These are phyloP conservation scores for Xylariomycetidae sp. DNA, from an alignment of 2,329 filamentous ascomycete genomes.

Conservation along the genomic window DNA sequence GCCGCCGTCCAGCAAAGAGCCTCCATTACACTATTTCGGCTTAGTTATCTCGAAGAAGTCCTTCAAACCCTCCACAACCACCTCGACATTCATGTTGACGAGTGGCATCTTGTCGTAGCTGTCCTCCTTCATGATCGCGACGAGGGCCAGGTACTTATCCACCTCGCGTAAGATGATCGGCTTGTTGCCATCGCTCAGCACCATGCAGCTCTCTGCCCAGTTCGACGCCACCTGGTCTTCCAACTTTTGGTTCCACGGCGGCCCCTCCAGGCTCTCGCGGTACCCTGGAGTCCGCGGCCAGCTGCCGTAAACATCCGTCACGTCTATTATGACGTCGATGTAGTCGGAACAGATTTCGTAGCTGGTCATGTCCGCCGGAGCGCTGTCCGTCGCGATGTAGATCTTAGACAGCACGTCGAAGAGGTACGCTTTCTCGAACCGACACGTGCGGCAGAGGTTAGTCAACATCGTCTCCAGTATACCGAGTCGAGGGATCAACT, in stretches of 20 bases:
- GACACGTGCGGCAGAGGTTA: constrained; percentile 85
- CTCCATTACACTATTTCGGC: constrained; percentile 36
- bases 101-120: constrained; percentile 78
- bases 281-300: constrained; percentile 57
- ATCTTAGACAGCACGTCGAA: constrained; percentile 98
- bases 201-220: constrained; percentile 62
- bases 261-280: constrained; percentile 49
- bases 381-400: constrained; percentile 93
- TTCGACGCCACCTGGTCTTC: constrained; percentile 61
- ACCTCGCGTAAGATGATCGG: constrained; percentile 65
- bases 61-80: constrained; percentile 70
- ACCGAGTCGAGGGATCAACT: constrained; percentile 86
- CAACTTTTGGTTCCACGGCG: constrained; percentile 55
- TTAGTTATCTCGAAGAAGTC: constrained; percentile 74
- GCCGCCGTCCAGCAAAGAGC: no score
- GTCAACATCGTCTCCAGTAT: constrained; percentile 92
- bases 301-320: constrained; percentile 86
- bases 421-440: constrained; percentile 95
- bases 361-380: constrained; percentile 87
- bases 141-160: constrained; percentile 69
- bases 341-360: constrained; percentile 99
- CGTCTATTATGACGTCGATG: constrained; percentile 96
- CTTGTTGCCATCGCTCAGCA: constrained; percentile 56
- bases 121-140: constrained; percentile 82
- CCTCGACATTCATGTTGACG: constrained; percentile 82